Conservation (phyloP, 2,329 filamentous ascomycete genomes). For the Neobulgaria alba region DNA sequence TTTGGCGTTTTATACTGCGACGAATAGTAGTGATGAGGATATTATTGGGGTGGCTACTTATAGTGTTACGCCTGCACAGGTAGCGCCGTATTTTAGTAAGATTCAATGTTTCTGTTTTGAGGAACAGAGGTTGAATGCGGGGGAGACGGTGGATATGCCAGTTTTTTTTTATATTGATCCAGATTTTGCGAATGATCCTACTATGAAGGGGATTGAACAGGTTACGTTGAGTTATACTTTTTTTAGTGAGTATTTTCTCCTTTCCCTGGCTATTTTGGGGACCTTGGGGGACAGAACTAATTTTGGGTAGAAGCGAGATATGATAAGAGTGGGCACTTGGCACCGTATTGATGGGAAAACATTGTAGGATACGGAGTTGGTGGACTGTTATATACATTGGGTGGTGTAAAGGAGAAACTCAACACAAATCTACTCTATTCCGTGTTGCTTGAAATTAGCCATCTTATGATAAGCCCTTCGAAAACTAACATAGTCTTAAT, state of each 20-base stretch:
- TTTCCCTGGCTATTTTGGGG: neutral
- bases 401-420: too few relatives aligned
- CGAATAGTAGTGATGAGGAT: conserved; percentile 80
- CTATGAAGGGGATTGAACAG: conserved; percentile 89
- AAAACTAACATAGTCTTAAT: too few relatives aligned
- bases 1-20: conserved; percentile 94
- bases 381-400: too few relatives aligned
- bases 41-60: conserved; percentile 98
- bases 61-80: conserved; percentile 90
- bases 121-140: conserved; percentile 86
- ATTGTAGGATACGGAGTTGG: too few relatives aligned
- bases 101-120: conserved; percentile 99
- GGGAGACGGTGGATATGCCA: conserved; percentile 98
- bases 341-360: too few relatives aligned
- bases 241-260: conserved; percentile 63
- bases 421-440: too few relatives aligned
- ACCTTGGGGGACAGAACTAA: conserved; percentile 28
- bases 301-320: conserved; percentile 63
- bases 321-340: conserved; percentile 67
- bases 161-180: conserved; percentile 99
- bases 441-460: too few relatives aligned
- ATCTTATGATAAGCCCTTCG: too few relatives aligned
- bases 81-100: conserved; percentile 97
- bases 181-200: conserved; percentile 83
- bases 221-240: conserved; percentile 97